Evolutionary conservation across 768 basidiomycete species (phyloP).

Genomic region (Calocera viscosa): DNA sequence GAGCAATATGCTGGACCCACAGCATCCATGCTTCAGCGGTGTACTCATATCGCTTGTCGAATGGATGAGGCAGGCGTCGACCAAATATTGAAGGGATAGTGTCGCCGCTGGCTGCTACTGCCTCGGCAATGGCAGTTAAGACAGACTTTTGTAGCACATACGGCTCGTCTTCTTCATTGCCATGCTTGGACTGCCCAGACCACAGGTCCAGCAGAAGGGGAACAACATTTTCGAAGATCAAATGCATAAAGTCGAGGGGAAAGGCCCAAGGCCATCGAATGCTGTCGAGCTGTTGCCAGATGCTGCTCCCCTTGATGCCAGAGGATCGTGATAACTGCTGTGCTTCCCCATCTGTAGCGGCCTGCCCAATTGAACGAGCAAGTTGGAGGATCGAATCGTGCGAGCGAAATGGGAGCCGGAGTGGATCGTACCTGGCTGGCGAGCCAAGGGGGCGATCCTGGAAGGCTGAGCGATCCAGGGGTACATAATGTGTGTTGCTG

Average conservation of each 20-base stretch:
- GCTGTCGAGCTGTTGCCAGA: slow-evolving; percentile 22
- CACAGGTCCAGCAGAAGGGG: slow-evolving; percentile 33
- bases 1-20: slow-evolving; percentile 11
- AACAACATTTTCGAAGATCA: slow-evolving; percentile 37
- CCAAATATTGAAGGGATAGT: slow-evolving; percentile 33
- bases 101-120: slow-evolving; percentile 24
- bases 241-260: slow-evolving; percentile 42
- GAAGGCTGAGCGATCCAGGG: slow-evolving; percentile 14
- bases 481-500: not conserved
- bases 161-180: slow-evolving; percentile 23
- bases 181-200: slow-evolving; percentile 33
- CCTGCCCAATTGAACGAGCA: slow-evolving; percentile 22
- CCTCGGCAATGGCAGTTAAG: slow-evolving; percentile 34
- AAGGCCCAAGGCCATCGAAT: slow-evolving; percentile 24
- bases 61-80: not conserved
- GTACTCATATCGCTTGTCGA: not conserved
- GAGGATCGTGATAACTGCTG: slow-evolving; percentile 22
- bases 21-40: slow-evolving; percentile 6
- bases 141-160: slow-evolving; percentile 25
- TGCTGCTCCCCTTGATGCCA: slow-evolving; percentile 29
- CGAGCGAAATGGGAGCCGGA: slow-evolving; percentile 24
- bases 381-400: slow-evolving; percentile 19
- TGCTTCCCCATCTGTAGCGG: slow-evolving; percentile 18
- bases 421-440: slow-evolving; percentile 23
- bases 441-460: slow-evolving; percentile 16